These are phyloP conservation scores for Rosa chinensis DNA, from an alignment of 306 rosid species.

Conservation along the genomic window DNA sequence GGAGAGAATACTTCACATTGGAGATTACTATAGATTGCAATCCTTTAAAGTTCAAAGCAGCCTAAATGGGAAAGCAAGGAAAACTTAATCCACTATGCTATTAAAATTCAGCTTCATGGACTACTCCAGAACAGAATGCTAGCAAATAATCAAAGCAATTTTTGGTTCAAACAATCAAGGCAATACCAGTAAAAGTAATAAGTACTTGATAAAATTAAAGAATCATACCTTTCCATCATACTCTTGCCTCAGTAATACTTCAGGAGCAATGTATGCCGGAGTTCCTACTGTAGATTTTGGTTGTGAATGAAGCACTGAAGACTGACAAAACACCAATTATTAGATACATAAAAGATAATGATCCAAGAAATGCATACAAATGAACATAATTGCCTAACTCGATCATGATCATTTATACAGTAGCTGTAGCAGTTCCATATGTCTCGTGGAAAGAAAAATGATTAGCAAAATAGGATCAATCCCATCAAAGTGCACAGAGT, in stretches of 20 bases:
- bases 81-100: background rate
- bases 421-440: background rate
- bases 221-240: conserved; percentile 88
- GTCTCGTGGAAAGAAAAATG: background rate
- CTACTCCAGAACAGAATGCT: background rate
- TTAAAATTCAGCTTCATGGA: background rate
- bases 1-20: background rate
- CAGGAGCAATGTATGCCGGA: conserved; percentile 98
- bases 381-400: background rate
- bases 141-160: background rate
- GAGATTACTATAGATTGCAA: background rate
- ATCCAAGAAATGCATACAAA: conserved; percentile 4
- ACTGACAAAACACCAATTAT: conserved; percentile 52
- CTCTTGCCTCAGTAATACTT: conserved; percentile 78
- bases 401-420: background rate
- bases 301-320: conserved; percentile 94
- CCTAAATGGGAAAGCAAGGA: background rate
- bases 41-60: background rate
- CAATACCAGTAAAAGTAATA: background rate
- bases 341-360: conserved; percentile 3
- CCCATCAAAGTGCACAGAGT: background rate
- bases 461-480: background rate
- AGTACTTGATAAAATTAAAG: conserved; percentile 12
- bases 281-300: conserved; percentile 97
- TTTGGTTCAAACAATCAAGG: background rate